Base-by-base conservation (phyloP, 768 basidiomycete genomes). In the Serendipita sp. region DNA sequence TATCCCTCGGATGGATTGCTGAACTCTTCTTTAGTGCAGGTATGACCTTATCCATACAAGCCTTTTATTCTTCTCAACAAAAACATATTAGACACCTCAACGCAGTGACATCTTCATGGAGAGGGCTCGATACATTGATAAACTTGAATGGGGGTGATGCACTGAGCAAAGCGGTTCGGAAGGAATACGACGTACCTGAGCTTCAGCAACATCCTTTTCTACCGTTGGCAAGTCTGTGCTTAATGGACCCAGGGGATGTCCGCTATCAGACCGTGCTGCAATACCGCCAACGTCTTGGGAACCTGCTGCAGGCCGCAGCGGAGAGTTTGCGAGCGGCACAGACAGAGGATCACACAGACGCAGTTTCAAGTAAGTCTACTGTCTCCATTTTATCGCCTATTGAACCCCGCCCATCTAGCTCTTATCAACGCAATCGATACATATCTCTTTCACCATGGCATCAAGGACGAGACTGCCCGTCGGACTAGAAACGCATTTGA, bases 341-440 rank as follows among this genome's bases (percentile, higher is more conserved):
- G 48, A 83, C 81, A 37, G 89, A 91, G 72, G 88, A 91, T 70
- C 87, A 90, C 66, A 87, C 90, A 48, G 94, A 98, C 71, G 87
- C 89, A 3, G 83, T 95, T 66, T 50, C 44, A 33, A 53, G 53
- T 58, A 10, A 29, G 29, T 65, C 23, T 23, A 33, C 45, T 1
- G 53, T 58, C 13, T 65, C 58, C 50, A 23, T 44, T 13, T 64
- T 44, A 23, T 23, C 23, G 23, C 13, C 34, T 37, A 27, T 11
- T 60, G 36, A 60, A 23, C 23, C 23, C 23, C 23, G n/a, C 27
- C 16, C 33, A 36, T 23, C 79, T 89, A 37, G 77, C 77, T 43
- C 81, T 90, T 16, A 80, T 83, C 27, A 83, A 83, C 52, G 85
- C 84, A 2, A 84, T 91, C 48, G 89, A 91, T 67, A 81, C 83